phyloP scores from a whole-genome alignment of 768 basidiomycete genomes.

The Amanita pseudoporphyria region DNA sequence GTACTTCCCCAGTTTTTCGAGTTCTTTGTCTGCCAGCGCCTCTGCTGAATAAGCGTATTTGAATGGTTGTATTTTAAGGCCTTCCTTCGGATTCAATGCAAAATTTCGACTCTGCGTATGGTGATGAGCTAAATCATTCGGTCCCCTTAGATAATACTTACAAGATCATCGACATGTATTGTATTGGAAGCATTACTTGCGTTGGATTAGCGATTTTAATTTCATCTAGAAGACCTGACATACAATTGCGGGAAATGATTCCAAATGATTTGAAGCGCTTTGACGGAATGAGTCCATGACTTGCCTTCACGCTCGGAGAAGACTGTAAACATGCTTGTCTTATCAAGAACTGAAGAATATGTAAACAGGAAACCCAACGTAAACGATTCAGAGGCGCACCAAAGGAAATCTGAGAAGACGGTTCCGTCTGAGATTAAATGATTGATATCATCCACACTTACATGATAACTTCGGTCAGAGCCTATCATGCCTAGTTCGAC shows the following conservation, averaged over 20 bases:
- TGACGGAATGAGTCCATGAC: constrained; percentile 73
- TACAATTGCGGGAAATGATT: constrained; percentile 78
- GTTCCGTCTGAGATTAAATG: not conserved
- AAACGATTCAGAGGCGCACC: constrained; percentile 25
- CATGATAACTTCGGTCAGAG: constrained; percentile 59
- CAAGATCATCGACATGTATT: constrained; percentile 83
- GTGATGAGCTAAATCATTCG: constrained; percentile 2
- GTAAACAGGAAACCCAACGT: not conserved
- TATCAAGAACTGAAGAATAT: constrained; percentile 56
- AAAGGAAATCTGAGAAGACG: constrained; percentile 44
- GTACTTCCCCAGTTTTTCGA: constrained; percentile 56
- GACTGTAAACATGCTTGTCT: constrained; percentile 83
- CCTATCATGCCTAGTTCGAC: constrained; percentile 84
- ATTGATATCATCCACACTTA: constrained; percentile 16
- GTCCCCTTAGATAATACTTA: constrained; percentile 18
- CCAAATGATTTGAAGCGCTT: constrained; percentile 81
- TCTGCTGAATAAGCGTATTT: constrained; percentile 64
- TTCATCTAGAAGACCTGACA: constrained; percentile 10
- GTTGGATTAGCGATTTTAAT: not conserved
- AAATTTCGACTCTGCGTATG: constrained; percentile 63
- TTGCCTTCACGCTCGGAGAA: constrained; percentile 66
- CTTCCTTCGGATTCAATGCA: constrained; percentile 77
- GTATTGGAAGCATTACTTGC: constrained; percentile 59
- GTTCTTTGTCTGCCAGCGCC: constrained; percentile 57
- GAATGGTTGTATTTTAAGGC: constrained; percentile 77